Evolutionary conservation across 2,329 filamentous ascomycete genomes (phyloP), one percentile per base, ranked within the genome.

Genomic region (Xylariaceae sp.): DNA sequence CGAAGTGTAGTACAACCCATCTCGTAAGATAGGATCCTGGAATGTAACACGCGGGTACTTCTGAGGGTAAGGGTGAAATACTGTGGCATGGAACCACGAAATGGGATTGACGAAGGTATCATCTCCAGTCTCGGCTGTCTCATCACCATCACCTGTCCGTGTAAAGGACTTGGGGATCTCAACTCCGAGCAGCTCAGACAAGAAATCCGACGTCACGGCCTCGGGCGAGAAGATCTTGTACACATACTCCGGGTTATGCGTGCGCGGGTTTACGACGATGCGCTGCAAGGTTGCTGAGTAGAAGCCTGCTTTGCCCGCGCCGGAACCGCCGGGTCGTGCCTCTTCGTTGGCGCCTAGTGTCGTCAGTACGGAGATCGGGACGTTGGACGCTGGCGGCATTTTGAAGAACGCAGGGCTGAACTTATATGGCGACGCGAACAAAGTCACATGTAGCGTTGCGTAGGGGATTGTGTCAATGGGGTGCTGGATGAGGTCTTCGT

Each of bases 31-130:
- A 3, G 87, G 83, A 56, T 94, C 88, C 62, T 97, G 91, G 70
- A 97, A 99, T 0, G 89, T 92, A 0, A 92, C 85, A 0, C 92
- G 82, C 0, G 93, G 93, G n/a, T 86, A 83, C 63, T 91, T 84
- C 58, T 91, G 86, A 0, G 94, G 94, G 70, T 97, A 99, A 0
- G 88, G 86, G 61, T 93, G 73, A 83, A 95, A 97, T 29, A 84
- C 75, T 57, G 92, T 86, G 11, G 90, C 82, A 61, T 91, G 78
- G 57, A 86, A 86, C 92, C 92, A 96, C 11, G 87, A 86, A 24
- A 96, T 81, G 16, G 78, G 73, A 16, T 73, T 70, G n/a, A 72
- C 67, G 2, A 55, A 53, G 41, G 76, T 67, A 10, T 72, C 70
- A 6, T 55, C 61, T 15, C 56, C 58, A 3, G 57, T 36, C 18